phyloP scores from a whole-genome alignment of 352 stramenopile species.

The Phytopythium vexans region DNA sequence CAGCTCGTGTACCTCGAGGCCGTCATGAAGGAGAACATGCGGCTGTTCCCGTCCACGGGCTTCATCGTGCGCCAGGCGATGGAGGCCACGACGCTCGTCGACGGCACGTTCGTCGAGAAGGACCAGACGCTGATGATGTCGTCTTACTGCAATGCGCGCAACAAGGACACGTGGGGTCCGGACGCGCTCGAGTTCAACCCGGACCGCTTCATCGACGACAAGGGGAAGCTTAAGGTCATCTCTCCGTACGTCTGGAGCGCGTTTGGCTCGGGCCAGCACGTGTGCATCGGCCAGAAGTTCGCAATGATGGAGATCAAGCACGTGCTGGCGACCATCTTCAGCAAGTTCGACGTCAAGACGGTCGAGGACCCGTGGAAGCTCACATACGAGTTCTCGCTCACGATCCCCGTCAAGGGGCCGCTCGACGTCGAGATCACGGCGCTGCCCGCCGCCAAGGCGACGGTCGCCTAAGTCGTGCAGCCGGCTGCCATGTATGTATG shows the following conservation, averaged over 20 bases:
- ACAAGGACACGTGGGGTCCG: constrained; percentile 36
- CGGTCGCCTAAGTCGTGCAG: no score
- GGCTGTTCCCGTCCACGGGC: constrained; percentile 56
- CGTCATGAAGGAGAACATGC: constrained; percentile 60
- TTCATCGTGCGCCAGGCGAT: constrained; percentile 50
- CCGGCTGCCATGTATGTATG: no score
- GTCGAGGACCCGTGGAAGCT: constrained; percentile 37
- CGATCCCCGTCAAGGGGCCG: constrained; percentile 31
- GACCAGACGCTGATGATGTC: constrained; percentile 21
- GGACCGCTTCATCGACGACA: constrained; percentile 58
- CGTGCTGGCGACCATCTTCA: constrained; percentile 39
- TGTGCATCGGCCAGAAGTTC: constrained; percentile 54
- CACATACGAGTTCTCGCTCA: constrained; percentile 50
- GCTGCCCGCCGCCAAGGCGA: not conserved
- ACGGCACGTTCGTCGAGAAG: constrained; percentile 45
- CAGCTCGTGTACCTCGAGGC: constrained; percentile 60
- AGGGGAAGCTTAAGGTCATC: constrained; percentile 24
- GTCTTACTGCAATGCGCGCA: constrained; percentile 28
- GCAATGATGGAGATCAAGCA: constrained; percentile 65
- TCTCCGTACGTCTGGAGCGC: constrained; percentile 22
- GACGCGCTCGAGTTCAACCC: constrained; percentile 57
- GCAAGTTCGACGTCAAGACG: constrained; percentile 44
- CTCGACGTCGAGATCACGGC: constrained; percentile 20
- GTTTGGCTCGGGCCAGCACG: constrained; percentile 54
- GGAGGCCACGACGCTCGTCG: constrained; percentile 27